These are phyloP conservation scores for Rhizomucor pusillus DNA, from an alignment of 371 early-diverging fungal species.

Conservation along the genomic window DNA sequence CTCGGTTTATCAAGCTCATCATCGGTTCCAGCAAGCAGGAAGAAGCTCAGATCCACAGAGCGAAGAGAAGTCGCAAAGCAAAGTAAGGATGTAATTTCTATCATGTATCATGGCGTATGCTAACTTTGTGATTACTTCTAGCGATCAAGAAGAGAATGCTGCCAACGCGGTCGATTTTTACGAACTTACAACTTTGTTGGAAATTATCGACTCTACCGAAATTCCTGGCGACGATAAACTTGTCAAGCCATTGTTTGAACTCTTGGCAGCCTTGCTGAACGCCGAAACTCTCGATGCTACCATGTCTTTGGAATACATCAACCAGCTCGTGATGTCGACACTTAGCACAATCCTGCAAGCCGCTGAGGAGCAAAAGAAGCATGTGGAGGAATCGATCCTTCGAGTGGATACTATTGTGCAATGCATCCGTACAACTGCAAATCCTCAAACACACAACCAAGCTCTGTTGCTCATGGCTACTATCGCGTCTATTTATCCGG, in stretches of 20 bases:
- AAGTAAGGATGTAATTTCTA: conserved; percentile 1
- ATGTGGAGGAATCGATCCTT: conserved; percentile 46
- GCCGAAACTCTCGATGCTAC: conserved; percentile 52
- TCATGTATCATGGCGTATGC: neutral
- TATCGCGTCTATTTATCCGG: conserved; percentile 79
- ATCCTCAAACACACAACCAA: conserved; percentile 95
- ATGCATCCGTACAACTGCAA: conserved; percentile 85
- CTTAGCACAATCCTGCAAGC: conserved; percentile 66
- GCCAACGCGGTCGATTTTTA: conserved; percentile 36
- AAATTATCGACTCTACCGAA: conserved; percentile 64
- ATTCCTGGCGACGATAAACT: conserved; percentile 47
- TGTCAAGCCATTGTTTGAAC: conserved; percentile 71
- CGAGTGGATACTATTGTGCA: conserved; percentile 89
- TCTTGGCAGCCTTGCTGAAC: conserved; percentile 69
- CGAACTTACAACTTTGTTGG: conserved; percentile 65
- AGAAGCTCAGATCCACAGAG: conserved; percentile 12
- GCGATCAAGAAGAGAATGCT: conserved; percentile 2
- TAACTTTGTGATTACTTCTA: neutral
- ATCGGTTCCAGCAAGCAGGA: conserved; percentile 7
- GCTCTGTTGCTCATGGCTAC: conserved; percentile 87
- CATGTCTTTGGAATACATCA: conserved; percentile 81
- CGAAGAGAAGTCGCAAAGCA: conserved; percentile 32
- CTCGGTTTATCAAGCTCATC: conserved; percentile 22
- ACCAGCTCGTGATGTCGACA: conserved; percentile 81
- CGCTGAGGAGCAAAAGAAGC: conserved; percentile 42